phyloP scores from a whole-genome alignment of 78 protist genomes.

The Dictyostelium citrinum region DNA sequence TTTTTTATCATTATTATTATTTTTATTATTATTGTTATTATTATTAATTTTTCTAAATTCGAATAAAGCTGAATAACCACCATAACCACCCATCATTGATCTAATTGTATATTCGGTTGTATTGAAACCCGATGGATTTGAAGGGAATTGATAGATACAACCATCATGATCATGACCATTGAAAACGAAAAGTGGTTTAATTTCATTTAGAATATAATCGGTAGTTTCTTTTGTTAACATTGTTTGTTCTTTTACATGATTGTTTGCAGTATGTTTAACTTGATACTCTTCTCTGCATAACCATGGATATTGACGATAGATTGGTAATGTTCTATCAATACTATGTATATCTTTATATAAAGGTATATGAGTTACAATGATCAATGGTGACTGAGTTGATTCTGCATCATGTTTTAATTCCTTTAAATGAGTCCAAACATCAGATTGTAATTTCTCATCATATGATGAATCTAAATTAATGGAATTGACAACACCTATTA shows the following conservation, averaged over 20 bases:
- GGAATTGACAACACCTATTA: slow-evolving; percentile 56
- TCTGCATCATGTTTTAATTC: slow-evolving; percentile 30
- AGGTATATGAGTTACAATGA: slow-evolving; percentile 69
- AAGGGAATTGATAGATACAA: slow-evolving; percentile 52
- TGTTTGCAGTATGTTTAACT: slow-evolving; percentile 3
- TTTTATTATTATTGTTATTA: too few species aligned
- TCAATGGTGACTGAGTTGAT: slow-evolving; percentile 24
- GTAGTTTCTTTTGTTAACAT: slow-evolving; percentile 68
- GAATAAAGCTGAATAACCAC: slow-evolving; percentile 64
- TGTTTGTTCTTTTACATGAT: slow-evolving; percentile 30
- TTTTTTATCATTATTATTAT: background rate
- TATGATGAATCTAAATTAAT: slow-evolving; percentile 49
- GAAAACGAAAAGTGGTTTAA: slow-evolving; percentile 54
- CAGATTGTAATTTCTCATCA: background rate
- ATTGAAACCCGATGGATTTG: background rate
- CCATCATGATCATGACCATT: slow-evolving; percentile 84
- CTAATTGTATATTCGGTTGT: slow-evolving; percentile 72
- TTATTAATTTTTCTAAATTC: slow-evolving; percentile 29
- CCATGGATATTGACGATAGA: background rate
- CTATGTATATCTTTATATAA: slow-evolving; percentile 12
- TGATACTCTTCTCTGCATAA: background rate
- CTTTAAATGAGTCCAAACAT: slow-evolving; percentile 35
- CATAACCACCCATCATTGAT: slow-evolving; percentile 80
- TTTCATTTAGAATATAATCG: slow-evolving; percentile 48
- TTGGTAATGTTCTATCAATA: background rate